Percentiles rank a stretch among this genome's conserved stretches.
These are phyloP conservation scores for Fragaria nilgerrensis DNA, from an alignment of 306 rosid genomes.

Conservation along the genomic window DNA sequence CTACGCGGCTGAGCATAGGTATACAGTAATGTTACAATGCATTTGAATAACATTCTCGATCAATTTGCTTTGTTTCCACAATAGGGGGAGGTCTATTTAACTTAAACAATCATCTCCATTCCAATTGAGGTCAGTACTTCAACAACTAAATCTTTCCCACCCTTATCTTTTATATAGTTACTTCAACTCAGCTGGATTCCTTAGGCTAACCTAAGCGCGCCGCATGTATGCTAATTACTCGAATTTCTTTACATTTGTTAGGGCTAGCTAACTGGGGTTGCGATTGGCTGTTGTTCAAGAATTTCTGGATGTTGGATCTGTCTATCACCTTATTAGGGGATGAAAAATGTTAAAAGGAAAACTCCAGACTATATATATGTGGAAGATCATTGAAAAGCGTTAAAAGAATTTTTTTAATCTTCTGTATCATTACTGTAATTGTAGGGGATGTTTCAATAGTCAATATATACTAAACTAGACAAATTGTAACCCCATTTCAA, in stretches of 20 bases:
- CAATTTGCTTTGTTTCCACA: constrained; percentile 13
- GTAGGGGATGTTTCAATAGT: too few species aligned
- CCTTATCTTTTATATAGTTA: neutral
- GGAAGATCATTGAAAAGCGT: too few species aligned
- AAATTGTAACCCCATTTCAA: neutral
- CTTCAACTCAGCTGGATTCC: neutral
- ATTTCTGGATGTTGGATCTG: neutral
- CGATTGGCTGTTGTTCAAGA: neutral
- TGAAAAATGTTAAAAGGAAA: neutral
- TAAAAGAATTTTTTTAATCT: too few species aligned
- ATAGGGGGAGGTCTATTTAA: neutral
- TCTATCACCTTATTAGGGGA: neutral
- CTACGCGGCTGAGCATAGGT: neutral
- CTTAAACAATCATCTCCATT: neutral
- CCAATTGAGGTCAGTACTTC: neutral
- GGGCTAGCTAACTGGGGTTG: neutral
- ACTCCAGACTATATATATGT: neutral
- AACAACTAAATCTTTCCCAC: constrained; percentile 21
- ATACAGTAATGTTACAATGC: neutral
- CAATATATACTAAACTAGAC: neutral
- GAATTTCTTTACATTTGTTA: neutral
- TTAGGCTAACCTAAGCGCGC: neutral
- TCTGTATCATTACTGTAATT: too few species aligned
- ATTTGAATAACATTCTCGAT: neutral
- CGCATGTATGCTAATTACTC: neutral